Evolutionary conservation across 306 rosid species (phyloP).

Genomic region (Potentilla sterilis): DNA sequence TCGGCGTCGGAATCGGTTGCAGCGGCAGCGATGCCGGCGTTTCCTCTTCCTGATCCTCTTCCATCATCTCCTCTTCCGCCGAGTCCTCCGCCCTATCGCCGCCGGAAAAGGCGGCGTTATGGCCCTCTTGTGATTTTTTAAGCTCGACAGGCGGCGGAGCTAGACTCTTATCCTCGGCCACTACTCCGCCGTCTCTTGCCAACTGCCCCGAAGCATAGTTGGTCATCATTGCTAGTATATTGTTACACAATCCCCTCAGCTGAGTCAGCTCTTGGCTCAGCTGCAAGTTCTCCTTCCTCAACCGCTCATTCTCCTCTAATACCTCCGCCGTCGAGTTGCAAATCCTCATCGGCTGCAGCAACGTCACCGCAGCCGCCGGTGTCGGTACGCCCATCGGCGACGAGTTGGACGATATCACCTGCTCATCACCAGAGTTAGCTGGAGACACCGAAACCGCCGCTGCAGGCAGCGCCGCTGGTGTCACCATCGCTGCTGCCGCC

Average conservation of each 20-base stretch:
- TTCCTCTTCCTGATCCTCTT: slow-evolving; percentile 2
- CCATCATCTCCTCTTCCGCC: background rate
- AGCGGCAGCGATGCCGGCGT: slow-evolving; percentile 16
- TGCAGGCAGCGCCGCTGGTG: background rate
- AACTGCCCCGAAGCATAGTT: slow-evolving; percentile 62
- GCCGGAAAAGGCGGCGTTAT: slow-evolving; percentile 9
- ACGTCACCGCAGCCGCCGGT: slow-evolving; percentile 20
- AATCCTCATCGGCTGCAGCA: slow-evolving; percentile 47
- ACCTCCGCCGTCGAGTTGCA: slow-evolving; percentile 68
- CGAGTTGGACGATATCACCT: slow-evolving; percentile 82
- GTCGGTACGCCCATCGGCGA: slow-evolving; percentile 46
- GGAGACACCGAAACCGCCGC: slow-evolving; percentile 60
- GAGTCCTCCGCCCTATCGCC: slow-evolving; percentile 10
- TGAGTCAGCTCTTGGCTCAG: slow-evolving; percentile 74
- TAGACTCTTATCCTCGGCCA: slow-evolving; percentile 30
- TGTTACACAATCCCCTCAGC: slow-evolving; percentile 69
- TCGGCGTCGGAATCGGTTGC: slow-evolving; percentile 34
- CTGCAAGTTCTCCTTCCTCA: slow-evolving; percentile 76
- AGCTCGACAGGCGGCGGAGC: slow-evolving; percentile 22
- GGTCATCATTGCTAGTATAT: slow-evolving; percentile 64
- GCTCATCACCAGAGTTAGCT: slow-evolving; percentile 81
- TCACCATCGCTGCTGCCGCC: background rate
- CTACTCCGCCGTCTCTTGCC: slow-evolving; percentile 29
- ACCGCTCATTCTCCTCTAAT: slow-evolving; percentile 75
- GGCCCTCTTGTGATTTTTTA: slow-evolving; percentile 19